These are phyloP conservation scores for Penicillium italicum DNA, from an alignment of 2,329 filamentous ascomycete genomes.

Conservation along the genomic window DNA sequence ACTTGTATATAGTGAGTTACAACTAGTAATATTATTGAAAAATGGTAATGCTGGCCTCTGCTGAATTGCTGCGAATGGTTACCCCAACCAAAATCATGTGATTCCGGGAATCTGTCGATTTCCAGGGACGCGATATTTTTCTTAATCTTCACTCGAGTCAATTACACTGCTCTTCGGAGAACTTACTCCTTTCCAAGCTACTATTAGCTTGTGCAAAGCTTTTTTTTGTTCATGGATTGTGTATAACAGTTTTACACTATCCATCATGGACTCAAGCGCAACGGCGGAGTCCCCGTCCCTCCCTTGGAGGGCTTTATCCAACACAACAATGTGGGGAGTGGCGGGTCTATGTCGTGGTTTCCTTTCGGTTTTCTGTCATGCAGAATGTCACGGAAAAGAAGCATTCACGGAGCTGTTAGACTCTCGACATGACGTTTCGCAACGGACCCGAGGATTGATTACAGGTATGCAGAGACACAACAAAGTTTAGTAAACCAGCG, in stretches of 20 bases:
- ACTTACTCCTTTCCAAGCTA: conserved; percentile 6
- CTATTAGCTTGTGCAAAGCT: conserved; percentile 4
- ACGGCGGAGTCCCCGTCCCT: conserved; percentile 44
- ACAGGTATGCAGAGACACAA: conserved; percentile 58
- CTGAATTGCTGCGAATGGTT: conserved; percentile 2
- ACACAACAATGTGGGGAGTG: conserved; percentile 69
- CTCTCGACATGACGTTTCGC: conserved; percentile 61
- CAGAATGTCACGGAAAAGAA: conserved; percentile 73
- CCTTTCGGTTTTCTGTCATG: conserved; percentile 67
- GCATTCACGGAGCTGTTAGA: conserved; percentile 73
- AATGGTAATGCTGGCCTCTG: neutral
- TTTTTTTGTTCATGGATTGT: conserved; percentile 23
- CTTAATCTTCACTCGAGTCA: conserved; percentile 2
- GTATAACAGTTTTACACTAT: conserved; percentile 22
- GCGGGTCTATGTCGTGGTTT: conserved; percentile 70
- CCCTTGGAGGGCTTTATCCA: conserved; percentile 68
- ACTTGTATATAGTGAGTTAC: neutral
- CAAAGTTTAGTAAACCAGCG: neutral
- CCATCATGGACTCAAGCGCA: conserved; percentile 40
- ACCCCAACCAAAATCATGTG: conserved; percentile 24
- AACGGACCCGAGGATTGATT: conserved; percentile 71
- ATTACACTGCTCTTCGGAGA: conserved; percentile 9
- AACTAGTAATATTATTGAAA: neutral
- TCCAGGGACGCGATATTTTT: conserved; percentile 14
- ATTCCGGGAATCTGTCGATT: conserved; percentile 16